phyloP scores from a whole-genome alignment of 2,329 filamentous ascomycete species.

The Thelonectria blattea region DNA sequence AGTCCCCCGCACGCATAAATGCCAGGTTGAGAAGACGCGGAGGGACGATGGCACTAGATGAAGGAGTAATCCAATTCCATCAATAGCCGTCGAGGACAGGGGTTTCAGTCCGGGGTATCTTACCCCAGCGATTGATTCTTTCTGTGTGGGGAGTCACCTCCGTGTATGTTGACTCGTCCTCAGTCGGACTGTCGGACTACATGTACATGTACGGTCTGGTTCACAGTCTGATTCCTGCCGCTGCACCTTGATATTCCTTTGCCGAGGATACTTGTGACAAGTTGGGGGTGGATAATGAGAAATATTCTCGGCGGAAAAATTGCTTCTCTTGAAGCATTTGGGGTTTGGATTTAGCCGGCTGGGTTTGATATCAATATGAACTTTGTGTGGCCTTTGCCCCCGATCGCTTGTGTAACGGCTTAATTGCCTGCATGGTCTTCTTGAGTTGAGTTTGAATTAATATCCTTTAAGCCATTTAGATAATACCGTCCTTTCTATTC shows the following conservation, averaged over 20 bases:
- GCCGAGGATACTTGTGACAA: not conserved
- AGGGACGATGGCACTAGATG: not conserved
- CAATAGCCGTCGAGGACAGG: not conserved
- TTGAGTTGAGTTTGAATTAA: no score
- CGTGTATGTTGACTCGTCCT: no score
- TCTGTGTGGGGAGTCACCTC: not conserved
- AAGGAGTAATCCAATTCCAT: slow-evolving; percentile 11
- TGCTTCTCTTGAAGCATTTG: not conserved
- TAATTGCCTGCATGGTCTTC: no score
- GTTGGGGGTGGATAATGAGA: not conserved
- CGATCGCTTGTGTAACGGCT: no score
- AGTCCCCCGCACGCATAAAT: not conserved
- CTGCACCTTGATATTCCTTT: not conserved
- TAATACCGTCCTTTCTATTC: no score
- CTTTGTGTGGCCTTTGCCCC: no score
- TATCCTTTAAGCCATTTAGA: no score
- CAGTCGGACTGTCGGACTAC: no score
- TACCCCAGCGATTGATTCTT: not conserved
- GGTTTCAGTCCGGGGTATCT: not conserved
- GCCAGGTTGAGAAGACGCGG: not conserved
- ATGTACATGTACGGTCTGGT: no score
- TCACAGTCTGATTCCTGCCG: not conserved
- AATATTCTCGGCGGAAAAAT: not conserved
- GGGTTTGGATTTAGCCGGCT: not conserved
- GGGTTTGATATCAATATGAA: no score